Base-by-base conservation (phyloP, 768 basidiomycete genomes). In the Collybia sordida region DNA sequence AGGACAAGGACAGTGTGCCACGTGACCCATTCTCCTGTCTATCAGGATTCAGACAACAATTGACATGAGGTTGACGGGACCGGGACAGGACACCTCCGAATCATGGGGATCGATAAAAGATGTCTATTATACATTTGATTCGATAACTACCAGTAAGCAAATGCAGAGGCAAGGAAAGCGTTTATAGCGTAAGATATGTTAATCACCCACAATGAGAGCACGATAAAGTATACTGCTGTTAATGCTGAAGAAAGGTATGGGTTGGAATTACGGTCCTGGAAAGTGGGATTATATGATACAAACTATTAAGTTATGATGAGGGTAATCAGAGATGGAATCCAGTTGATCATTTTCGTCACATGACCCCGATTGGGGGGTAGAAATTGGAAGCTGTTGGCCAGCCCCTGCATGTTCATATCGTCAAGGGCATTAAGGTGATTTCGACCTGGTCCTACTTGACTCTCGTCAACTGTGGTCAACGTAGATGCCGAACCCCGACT, bases 341-440 rank as follows among this genome's bases (percentile, higher is more conserved):
- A 91, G 47, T 83, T 79, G 52, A 88, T 78, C 72, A 90, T 79
- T 59, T 78, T 81, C 44, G 81, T 77, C 52, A 81, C 83, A 21
- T 79, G 74, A 15, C 74, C 74, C 41, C 77, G 75, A 51, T 70
- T 65, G 15, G 78, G 69, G 3, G 84, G 74, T 27, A 90, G 65
- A 70, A 93, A 93, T 52, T 80, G 75, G 72, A 88, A 86, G 59
- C 73, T 83, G 54, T 75, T 83, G n/a, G 82, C 80, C 2, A 93
- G 71, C 6, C 90, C 90, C 52, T 79, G 78, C 88, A 93, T 90
- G 23, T 73, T 73, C 46, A 86, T 63, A 36, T 88, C 85, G 49
- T 90, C 86, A 6, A 93, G 73, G 42, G 83, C 85, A 39, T 68
- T 69, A 31, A 79, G 65, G 57, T 86, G 83, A 7, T 70, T 73